Conservation (phyloP, 2,329 filamentous ascomycete genomes). For the Cercospora janseana region DNA sequence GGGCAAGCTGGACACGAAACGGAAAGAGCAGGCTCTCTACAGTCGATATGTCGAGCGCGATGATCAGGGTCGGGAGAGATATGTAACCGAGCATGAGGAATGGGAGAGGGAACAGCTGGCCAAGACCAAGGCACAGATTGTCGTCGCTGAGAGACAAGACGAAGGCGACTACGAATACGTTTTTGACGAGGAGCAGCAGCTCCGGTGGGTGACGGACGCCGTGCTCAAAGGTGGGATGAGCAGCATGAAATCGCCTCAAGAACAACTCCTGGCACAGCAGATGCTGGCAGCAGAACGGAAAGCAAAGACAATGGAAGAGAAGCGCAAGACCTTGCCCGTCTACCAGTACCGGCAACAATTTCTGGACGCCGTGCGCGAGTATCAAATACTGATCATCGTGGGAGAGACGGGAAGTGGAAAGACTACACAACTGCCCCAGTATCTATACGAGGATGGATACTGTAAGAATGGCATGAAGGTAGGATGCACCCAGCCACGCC, state of each 20-base stretch:
- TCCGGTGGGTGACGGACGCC: slow-evolving; percentile 77
- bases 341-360: slow-evolving; percentile 85
- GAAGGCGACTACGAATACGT: slow-evolving; percentile 89
- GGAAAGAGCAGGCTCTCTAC: slow-evolving; percentile 86
- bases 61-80: slow-evolving; percentile 82
- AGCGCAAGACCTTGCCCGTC: slow-evolving; percentile 83
- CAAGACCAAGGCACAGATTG: slow-evolving; percentile 84
- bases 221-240: slow-evolving; percentile 70
- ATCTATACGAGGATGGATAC: slow-evolving; percentile 85
- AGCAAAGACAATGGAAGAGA: slow-evolving; percentile 84
- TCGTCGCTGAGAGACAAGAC: slow-evolving; percentile 69
- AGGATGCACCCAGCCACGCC: slow-evolving; percentile 88
- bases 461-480: slow-evolving; percentile 82
- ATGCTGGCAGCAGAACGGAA: slow-evolving; percentile 87
- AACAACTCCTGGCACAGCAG: slow-evolving; percentile 73
- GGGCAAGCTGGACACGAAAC: slow-evolving; percentile 80
- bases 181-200: slow-evolving; percentile 83
- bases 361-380: slow-evolving; percentile 77
- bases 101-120: slow-evolving; percentile 89
- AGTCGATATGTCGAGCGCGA: slow-evolving; percentile 86
- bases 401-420: slow-evolving; percentile 95
- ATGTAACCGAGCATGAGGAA: slow-evolving; percentile 89
- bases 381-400: slow-evolving; percentile 87
- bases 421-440: slow-evolving; percentile 92
- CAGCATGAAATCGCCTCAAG: slow-evolving; percentile 67